Evolutionary conservation across 2,329 filamentous ascomycete genomes (phyloP), one percentile per base, ranked within the genome.

Genomic region (Aplosporella prunicola): DNA sequence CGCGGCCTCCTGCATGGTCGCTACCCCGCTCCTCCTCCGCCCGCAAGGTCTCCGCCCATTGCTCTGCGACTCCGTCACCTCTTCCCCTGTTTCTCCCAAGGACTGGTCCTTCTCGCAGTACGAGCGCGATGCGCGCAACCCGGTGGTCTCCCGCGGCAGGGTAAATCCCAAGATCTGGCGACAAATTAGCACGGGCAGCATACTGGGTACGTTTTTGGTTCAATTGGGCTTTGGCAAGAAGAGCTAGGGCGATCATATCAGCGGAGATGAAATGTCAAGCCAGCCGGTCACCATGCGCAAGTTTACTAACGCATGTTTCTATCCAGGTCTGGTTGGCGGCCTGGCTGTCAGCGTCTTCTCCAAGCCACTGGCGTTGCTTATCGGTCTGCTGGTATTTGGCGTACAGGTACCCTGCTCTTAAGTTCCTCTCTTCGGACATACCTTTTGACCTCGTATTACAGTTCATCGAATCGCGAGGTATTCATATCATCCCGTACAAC

Each of bases 281-380:
- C n/a, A n/a, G n/a, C n/a, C n/a, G n/a, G n/a, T n/a, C n/a, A n/a
- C n/a, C n/a, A n/a, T n/a, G n/a, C n/a, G n/a, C n/a, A n/a, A n/a
- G n/a, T n/a, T n/a, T 24, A 18, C 30, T 32, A 22, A 32, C 8
- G 8, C 9, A 11, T 13, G 2, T 32, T 8, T 3, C 10, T 20
- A 2, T 13, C 2, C 11, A 40, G 78, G 79, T 13, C 73, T 82
- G 39, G 48, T 71, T n/a, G 60, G 70, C 3, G 81, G 81, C 1
- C 49, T 88, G 20, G 61, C 79, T 0, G 68, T 87, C 17, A 76
- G 77, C 41, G 64, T 80, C 11, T 85, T 88, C 56, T 85, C 80
- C 7, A 76, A 75, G 52, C 75, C 79, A 1, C 62, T 88, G 32
- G 78, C 80, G 1, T 51, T 87, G 11, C 55, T 88, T 14, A 61